Conservation (phyloP, 495 filamentous ascomycete species). For the Amphirosellinia nigrospora region DNA sequence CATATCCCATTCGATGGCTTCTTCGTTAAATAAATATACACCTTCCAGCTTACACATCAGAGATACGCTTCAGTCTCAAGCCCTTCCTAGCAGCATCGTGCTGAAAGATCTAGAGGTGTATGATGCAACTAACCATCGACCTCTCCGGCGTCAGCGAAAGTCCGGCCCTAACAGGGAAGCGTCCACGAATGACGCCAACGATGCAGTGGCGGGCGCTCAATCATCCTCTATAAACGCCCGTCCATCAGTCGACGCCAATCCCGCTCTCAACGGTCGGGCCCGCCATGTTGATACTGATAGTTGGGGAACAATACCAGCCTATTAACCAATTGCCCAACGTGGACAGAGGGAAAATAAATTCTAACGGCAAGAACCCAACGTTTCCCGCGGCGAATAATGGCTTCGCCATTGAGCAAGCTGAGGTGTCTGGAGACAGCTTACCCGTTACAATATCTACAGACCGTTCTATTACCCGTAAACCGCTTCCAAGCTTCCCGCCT, state of each 20-base stretch:
- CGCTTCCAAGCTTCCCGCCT: slow-evolving; percentile 8
- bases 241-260: neutral
- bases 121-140: slow-evolving; percentile 34
- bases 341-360: neutral
- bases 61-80: neutral
- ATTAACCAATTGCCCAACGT: neutral
- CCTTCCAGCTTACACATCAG: neutral
- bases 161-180: neutral
- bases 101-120: slow-evolving; percentile 39
- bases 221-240: neutral
- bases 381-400: neutral
- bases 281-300: neutral
- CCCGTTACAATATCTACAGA: neutral
- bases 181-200: neutral
- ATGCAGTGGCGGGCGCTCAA: neutral
- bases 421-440: neutral
- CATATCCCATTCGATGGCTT: neutral
- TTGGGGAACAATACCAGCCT: neutral
- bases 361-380: neutral
- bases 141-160: slow-evolving; percentile 8
- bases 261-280: neutral
- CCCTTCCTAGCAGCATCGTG: slow-evolving; percentile 26
- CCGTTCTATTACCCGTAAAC: slow-evolving; percentile 3
- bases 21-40: neutral
- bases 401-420: neutral